These are phyloP conservation scores for Oligophagozyma castellii DNA, from an alignment of 1,139 yeast species.

Conservation along the genomic window DNA sequence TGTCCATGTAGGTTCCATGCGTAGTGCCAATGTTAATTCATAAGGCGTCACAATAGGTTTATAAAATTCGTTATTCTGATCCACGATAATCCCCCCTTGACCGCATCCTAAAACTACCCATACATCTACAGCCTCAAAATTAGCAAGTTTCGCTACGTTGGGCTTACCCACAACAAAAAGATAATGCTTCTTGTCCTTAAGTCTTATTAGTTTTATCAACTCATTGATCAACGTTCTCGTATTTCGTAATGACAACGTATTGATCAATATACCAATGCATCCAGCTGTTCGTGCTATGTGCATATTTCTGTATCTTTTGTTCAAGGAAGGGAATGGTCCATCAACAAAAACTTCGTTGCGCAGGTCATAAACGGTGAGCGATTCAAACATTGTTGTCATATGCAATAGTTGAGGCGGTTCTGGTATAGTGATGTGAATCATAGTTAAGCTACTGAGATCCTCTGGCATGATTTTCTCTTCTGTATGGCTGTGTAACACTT, in stretches of 20 bases:
- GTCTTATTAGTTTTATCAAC: conserved; percentile 45
- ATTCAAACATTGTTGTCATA: conserved; percentile 53
- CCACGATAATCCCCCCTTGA: conserved; percentile 80
- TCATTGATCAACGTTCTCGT: conserved; percentile 51
- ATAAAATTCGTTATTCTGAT: conserved; percentile 63
- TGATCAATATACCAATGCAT: conserved; percentile 80
- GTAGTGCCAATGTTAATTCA: conserved; percentile 70
- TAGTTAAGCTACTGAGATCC: conserved; percentile 5
- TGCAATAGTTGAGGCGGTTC: conserved; percentile 67
- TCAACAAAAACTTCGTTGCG: conserved; percentile 20
- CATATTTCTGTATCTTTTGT: conserved; percentile 75
- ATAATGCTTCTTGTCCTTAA: conserved; percentile 82
- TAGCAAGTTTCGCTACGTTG: conserved; percentile 93
- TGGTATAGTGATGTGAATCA: conserved; percentile 64
- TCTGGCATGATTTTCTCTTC: conserved; percentile 6
- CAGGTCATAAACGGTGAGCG: conserved; percentile 39
- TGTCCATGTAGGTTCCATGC: conserved; percentile 68
- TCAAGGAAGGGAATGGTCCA: conserved; percentile 65
- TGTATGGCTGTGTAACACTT: no score
- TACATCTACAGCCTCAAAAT: conserved; percentile 78
- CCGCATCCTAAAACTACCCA: conserved; percentile 96
- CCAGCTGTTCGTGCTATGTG: conserved; percentile 83
- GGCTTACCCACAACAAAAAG: conserved; percentile 96
- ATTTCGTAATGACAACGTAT: conserved; percentile 68
- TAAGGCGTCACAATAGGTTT: conserved; percentile 91